Percentiles rank a stretch among this genome's conserved stretches.
Conservation (phyloP, 176 grass and related monocot genomes). For the Ananas comosus region DNA sequence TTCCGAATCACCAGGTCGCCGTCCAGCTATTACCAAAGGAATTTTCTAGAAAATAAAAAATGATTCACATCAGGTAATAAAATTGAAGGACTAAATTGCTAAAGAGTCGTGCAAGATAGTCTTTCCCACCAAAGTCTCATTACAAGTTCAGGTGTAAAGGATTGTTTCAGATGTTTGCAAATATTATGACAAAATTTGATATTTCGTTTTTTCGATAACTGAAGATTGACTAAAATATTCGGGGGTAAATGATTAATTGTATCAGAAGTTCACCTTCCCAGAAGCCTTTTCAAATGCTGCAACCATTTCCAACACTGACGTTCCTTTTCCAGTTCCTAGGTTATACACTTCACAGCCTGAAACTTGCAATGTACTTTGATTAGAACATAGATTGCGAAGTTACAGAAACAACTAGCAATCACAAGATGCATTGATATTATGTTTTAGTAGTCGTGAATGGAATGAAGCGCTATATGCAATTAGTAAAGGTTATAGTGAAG, state of each 20-base stretch:
- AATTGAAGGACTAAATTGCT: neutral
- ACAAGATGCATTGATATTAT: constrained; percentile 3
- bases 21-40: constrained; percentile 62
- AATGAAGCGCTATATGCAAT: neutral
- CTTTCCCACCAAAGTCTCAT: neutral
- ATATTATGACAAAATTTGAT: neutral
- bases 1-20: constrained; percentile 81
- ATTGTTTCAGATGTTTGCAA: neutral
- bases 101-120: constrained; percentile 4
- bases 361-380: constrained; percentile 4
- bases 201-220: neutral
- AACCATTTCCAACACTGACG: constrained; percentile 95
- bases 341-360: constrained; percentile 93
- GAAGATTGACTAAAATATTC: constrained; percentile 9
- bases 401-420: constrained; percentile 5
- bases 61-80: neutral
- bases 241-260: constrained; percentile 1
- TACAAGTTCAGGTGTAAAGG: too few relatives aligned
- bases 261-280: constrained; percentile 54
- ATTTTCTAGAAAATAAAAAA: constrained; percentile 52
- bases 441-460: neutral
- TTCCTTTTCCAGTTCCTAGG: constrained; percentile 85
- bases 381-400: constrained; percentile 2
- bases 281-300: constrained; percentile 91
- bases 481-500: neutral